These are phyloP conservation scores for Paramyrothecium roridum DNA, from an alignment of 2,329 filamentous ascomycete genomes.

Conservation along the genomic window DNA sequence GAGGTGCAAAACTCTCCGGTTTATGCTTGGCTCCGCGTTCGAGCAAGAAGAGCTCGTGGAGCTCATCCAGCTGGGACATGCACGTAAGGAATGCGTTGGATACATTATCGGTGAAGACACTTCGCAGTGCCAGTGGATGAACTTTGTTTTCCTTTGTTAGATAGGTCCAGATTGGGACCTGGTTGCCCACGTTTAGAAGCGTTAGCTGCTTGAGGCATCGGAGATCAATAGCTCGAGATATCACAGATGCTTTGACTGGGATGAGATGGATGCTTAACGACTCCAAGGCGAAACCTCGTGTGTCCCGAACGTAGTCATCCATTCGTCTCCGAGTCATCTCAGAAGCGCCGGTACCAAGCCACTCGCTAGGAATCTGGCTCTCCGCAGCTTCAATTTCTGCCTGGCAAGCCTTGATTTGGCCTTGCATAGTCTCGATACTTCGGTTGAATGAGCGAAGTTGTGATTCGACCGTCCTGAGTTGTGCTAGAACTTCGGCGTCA, in stretches of 20 bases:
- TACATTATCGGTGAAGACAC: slow-evolving; percentile 63
- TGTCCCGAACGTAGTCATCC: slow-evolving; percentile 53
- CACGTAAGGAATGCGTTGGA: slow-evolving; percentile 51
- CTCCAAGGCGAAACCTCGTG: slow-evolving; percentile 55
- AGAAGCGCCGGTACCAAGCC: slow-evolving; percentile 6
- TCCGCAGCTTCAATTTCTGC: slow-evolving; percentile 32
- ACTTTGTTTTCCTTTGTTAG: slow-evolving; percentile 52
- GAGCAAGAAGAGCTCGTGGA: slow-evolving; percentile 59
- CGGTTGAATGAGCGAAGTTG: slow-evolving; percentile 24
- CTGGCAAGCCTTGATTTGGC: slow-evolving; percentile 30
- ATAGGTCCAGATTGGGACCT: slow-evolving; percentile 57
- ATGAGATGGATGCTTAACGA: slow-evolving; percentile 55
- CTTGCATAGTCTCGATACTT: slow-evolving; percentile 28
- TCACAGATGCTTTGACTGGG: slow-evolving; percentile 55
- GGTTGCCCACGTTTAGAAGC: slow-evolving; percentile 61
- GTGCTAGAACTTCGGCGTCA: slow-evolving; percentile 12
- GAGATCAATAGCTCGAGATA: slow-evolving; percentile 55
- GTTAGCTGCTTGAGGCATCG: slow-evolving; percentile 54
- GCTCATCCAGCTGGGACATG: slow-evolving; percentile 46
- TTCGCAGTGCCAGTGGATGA: slow-evolving; percentile 48
- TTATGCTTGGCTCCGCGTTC: slow-evolving; percentile 50
- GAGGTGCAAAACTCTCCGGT: slow-evolving; percentile 50
- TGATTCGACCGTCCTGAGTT: slow-evolving; percentile 17
- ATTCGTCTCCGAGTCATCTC: slow-evolving; percentile 24
- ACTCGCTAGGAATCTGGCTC: slow-evolving; percentile 16